Evolutionary conservation across 176 grass and related monocot genomes (phyloP).

Genomic region (Leersia perrieri): DNA sequence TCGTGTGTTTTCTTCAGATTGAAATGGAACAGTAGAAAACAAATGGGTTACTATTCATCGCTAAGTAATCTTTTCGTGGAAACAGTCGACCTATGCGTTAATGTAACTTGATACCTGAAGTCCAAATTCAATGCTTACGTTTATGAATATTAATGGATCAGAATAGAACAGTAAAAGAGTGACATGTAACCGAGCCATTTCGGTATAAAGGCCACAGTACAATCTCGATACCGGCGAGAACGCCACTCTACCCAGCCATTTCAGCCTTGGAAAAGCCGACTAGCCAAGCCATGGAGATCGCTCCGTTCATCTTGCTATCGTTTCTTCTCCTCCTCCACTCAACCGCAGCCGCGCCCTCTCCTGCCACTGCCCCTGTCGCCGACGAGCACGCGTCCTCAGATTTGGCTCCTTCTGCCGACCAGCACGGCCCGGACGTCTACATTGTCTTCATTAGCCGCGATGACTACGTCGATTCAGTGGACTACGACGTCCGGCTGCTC

Average conservation of each 20-base stretch:
- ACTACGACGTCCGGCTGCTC: constrained; percentile 35
- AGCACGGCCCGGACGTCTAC: constrained; percentile 14
- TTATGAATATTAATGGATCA: neutral
- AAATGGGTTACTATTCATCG: neutral
- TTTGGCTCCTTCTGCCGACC: neutral
- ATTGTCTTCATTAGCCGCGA: constrained; percentile 39
- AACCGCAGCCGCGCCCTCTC: neutral
- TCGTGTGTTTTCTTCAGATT: no score
- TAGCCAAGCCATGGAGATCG: constrained; percentile 19
- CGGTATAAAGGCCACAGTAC: neutral
- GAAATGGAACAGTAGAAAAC: no score
- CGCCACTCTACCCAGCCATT: neutral
- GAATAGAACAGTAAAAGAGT: neutral
- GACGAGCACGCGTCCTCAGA: neutral
- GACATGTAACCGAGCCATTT: neutral
- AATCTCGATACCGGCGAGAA: neutral
- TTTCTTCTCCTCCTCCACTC: constrained; percentile 13
- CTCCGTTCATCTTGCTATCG: neutral
- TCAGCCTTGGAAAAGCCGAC: neutral
- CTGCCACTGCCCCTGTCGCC: constrained; percentile 4
- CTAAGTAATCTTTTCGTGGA: neutral
- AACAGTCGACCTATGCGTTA: neutral
- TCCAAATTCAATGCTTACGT: neutral
- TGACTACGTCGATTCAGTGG: constrained; percentile 40
- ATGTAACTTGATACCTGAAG: neutral